Conservation (phyloP, 768 basidiomycete species). For the Agrocybe pediades region DNA sequence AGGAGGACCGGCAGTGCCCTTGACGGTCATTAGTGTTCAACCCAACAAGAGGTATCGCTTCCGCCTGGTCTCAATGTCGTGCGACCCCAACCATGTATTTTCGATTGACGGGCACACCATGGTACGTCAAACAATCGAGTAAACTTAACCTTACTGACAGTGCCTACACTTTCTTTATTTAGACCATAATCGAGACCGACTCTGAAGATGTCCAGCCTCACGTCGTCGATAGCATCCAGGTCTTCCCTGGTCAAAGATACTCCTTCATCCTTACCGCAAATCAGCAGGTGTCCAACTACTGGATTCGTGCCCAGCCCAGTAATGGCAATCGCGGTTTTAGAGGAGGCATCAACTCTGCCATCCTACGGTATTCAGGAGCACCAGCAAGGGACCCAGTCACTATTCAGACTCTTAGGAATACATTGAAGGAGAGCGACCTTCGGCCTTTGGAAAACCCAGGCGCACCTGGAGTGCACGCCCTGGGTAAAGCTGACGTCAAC, state of each 20-base stretch:
- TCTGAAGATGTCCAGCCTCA: background rate
- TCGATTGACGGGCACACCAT: slow-evolving; percentile 43
- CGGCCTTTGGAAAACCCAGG: background rate
- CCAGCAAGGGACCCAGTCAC: slow-evolving; percentile 40
- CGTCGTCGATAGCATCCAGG: background rate
- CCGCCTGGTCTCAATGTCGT: slow-evolving; percentile 38
- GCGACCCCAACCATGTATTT: slow-evolving; percentile 40
- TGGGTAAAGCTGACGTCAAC: slow-evolving; percentile 41
- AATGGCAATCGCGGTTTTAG: background rate
- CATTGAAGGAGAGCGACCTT: slow-evolving; percentile 32
- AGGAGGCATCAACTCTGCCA: slow-evolving; percentile 31
- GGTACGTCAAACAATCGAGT: slow-evolving; percentile 21
- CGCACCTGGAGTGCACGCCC: slow-evolving; percentile 28
- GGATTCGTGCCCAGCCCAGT: background rate
- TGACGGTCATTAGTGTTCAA: slow-evolving; percentile 42
- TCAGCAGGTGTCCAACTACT: background rate
- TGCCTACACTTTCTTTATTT: background rate
- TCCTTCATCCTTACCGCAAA: background rate
- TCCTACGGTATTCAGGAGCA: slow-evolving; percentile 51
- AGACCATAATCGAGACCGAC: slow-evolving; percentile 54
- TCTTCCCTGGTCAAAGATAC: background rate
- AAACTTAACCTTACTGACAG: background rate
- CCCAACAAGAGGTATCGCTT: slow-evolving; percentile 43
- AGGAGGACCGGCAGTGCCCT: slow-evolving; percentile 34
- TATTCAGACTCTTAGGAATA: slow-evolving; percentile 16